Evolutionary conservation across 2,329 filamentous ascomycete genomes (phyloP), one percentile per base, ranked within the genome.

Genomic region (Fusarium torreyae): DNA sequence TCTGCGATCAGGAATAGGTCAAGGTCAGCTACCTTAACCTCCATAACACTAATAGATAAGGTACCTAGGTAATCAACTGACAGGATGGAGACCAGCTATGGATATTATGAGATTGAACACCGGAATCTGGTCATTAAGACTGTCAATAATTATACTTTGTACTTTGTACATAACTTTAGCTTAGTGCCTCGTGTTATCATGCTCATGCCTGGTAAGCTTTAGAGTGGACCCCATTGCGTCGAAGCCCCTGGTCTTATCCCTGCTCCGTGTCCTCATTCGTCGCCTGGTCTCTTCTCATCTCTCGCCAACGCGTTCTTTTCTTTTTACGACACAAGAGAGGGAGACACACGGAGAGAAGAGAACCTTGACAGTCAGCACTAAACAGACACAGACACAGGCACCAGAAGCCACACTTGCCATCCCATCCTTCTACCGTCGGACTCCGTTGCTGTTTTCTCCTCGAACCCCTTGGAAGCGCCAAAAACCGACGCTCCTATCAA

Each of bases 221-320:
- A 56, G 40, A 68, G 69, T 73, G 71, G 72, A 65, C 49, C 67
- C 62, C 62, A 46, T 58, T 55, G 62, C 56, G 53, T 59, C 56
- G 54, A 50, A 20, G 55, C 54, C 64, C 71, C 71, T 71, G 54
- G 70, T 67, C 49, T 53, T 33, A 68, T 61, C 72, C 72, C 54
- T 60, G 66, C 48, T 52, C 26, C 44, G 61, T 44, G 42, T 60
- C 63, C 68, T 66, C 62, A 75, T 75, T 75, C 73, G 73, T 60
- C 62, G 66, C 73, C 71, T 75, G 68, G 42, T 74, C 46, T 62
- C 54, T 66, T 62, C 65, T 67, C 61, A 60, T 69, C 61, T 65
- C 61, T 65, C 69, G 53, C 62, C 64, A 65, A 69, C 73, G 69
- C 73, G 70, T 71, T 71, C 72, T 72, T 75, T 75, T 71, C 55